Base-by-base conservation (phyloP, 257 asterid species). In the Forsythia viridissima region DNA sequence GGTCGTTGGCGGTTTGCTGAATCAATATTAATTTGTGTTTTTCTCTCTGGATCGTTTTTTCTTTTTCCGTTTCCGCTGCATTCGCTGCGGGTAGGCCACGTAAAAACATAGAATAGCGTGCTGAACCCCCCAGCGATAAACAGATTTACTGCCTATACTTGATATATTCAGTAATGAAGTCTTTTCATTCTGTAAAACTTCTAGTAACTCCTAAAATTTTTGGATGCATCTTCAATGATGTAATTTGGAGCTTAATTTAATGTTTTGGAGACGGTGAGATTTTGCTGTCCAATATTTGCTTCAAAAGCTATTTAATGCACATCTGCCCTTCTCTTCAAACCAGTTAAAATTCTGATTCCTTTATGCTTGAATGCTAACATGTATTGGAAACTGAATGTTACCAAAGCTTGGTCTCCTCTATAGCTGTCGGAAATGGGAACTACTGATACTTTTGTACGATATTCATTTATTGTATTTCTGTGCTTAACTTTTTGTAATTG, bases 391-490 rank as follows among this genome's bases (percentile, higher is more conserved):
- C 70, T 76, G 36, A 43, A 57, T 69, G 70, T 65, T 44, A 72
- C 69, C 43, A 43, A 39, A 77, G 74, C 80, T 59, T 61, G 34
- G 30, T 57, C 24, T 7, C 77, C 66, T 66, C 44, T 52, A 73
- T 30, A 44, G 71, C 52, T 6, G 2, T 69, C 21, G 76, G 30
- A 70, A 55, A n/a, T 30, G 70, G 42, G 80, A 73, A 57, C 61
- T 71, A 79, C 65, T 44, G 24, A 71, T 67, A 46, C 70, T 21
- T 24, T 63, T 76, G 72, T 72, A 46, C 21, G 39, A 80, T 59
- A 69, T 34, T 72, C 80, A 42, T 40, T 36, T 77, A 42, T 66
- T 74, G 13, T 70, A 34, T 46, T 79, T 77, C 55, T 2, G 40
- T 73, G 74, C 70, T 65, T 36, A 21, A 63, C 76, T 72, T 65